Base-by-base conservation (phyloP, 768 basidiomycete species). In the Hypholoma fasciculare region DNA sequence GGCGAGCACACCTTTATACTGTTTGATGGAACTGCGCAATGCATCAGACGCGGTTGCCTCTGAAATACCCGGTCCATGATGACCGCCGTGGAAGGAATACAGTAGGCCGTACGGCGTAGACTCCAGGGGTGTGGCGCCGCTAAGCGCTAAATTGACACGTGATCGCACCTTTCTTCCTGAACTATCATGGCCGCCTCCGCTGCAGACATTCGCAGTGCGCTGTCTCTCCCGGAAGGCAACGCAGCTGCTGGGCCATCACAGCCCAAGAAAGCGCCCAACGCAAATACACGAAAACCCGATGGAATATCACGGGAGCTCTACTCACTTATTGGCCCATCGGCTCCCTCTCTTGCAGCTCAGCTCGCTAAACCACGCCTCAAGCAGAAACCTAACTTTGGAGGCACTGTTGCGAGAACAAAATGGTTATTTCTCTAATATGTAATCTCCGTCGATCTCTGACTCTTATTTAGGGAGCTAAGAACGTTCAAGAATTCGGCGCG, bases 261-360 rank as follows among this genome's bases (percentile, higher is more conserved):
- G 39, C 68, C 70, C 1, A 83, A 81, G 64, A 88, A 82, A 63
- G 58, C 73, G 3, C 37, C 69, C 20, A 54, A 75, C n/a, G 16
- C 74, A 2, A 66, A 78, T 12, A 67, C 76, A 16, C 82, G 82
- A 67, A 93, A 91, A 72, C 92, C 92, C 3, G 92, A 94, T 17
- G 96, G 96, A 17, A 95, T 98, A 59, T 89, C 94, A 0, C 81
- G 95, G 63, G 96, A 98, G 72, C 81, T 99, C 2, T 98, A 91
- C 74, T 88, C 91, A 1, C 85, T 99, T 58, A 98, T 99, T 63
- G 96, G 96, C n/a, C 87, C 93, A 59, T 90, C 92, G 49, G 90
- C 90, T 11, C 95, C 96, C 0, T 87, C 90, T 2, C 81, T 98
- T 49, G 89, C 87, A 0, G 83, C 90, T 36, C 88, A 91, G 64